Base-by-base conservation (phyloP, 208 protist genomes). In the Trypanosoma conorhini region DNA sequence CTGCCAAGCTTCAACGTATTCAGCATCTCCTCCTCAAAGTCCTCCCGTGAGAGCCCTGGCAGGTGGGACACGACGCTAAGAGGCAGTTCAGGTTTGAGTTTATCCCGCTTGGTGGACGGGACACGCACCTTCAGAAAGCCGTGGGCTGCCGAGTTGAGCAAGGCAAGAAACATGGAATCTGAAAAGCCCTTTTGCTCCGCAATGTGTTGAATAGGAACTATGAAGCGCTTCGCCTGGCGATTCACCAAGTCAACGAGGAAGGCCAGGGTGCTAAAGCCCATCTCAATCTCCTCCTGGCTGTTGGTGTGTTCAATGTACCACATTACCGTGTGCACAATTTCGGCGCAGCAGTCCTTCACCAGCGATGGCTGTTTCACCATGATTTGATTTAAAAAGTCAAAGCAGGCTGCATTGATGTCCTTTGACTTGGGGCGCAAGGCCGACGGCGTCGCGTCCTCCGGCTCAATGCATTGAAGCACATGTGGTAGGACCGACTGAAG, bases 381-480 rank as follows among this genome's bases (percentile, higher is more conserved):
- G 38, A 96, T 79, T 58, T 86, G 74, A 70, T 90, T 91, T 13
- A 96, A 65, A 76, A 96, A 96, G 58, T 93, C 87, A 57, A 94
- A 93, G 74, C 88, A 94, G 28, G 87, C 91, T 56, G 85, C 74
- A 74, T 91, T 96, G 69, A 96, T 88, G 50, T 92, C 87, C 60
- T 91, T 89, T 62, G 72, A 81, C 73, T 93, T 88, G 26, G 76
- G 62, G 46, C 77, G 59, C 0, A 63, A 67, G 21, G 71, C 59
- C 22, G 59, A 51, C 22, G 76, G 62, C 13, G 70, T 80, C 13
- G 80, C 72, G 62, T 89, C 81, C 60, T 79, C 84, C 8, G 91
- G 87, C 70, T 96, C 91, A 68, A 96, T 92, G 77, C 88, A 94
- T 74, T 92, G 87, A 67, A 96, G 72, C 40, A 96, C 89, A 67